Evolutionary conservation across 1,139 yeast species (phyloP), one percentile per base, ranked within the genome.

Genomic region (Hyphopichia fennica): DNA sequence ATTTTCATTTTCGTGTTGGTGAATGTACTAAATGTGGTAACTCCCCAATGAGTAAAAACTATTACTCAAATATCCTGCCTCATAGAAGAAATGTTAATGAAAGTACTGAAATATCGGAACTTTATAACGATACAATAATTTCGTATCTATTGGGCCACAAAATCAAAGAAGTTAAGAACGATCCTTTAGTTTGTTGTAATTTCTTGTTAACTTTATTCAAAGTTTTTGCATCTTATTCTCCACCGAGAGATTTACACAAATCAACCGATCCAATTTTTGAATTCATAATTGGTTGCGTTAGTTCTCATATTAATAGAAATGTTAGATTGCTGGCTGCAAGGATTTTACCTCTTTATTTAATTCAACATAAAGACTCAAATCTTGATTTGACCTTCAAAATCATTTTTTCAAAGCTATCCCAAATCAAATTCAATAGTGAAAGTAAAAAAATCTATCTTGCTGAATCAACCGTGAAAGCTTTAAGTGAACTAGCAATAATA

Each of bases 401-500:
- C 1, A 65, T 77, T 9, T 63, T 74, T 38, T 62, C 58, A 18
- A 56, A 51, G 14, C 45, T 77, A 1, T 62, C 68, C n/a, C 53
- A 63, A 3, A 69, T 77, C 39, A 62, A 62, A 18, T 70, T 71
- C 40, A 54, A 61, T 27, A 47, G 49, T 29, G 58, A 60, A 14
- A 41, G 45, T 18, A 49, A 54, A 11, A 51, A 48, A 5, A 50
- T 58, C 4, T 74, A 79, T 52, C 60, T 84, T 37, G 82, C 79
- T 8, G 95, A 87, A 54, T 77, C 89, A 0, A 75, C 83, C 0
- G 69, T 85, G 2, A 64, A 73, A 51, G 73, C 84, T 0, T 75
- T 87, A 68, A 79, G 84, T 1, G 85, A 81, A 41, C 52, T 86
- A 34, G 84, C 87, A 0, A 65, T 75, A 2, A 69, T 79, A 0